A percentile compares a stretch with the other conserved stretches of the same genome.
These are phyloP conservation scores for Apiospora phragmitis DNA, from an alignment of 2,329 filamentous ascomycete genomes.

Conservation along the genomic window DNA sequence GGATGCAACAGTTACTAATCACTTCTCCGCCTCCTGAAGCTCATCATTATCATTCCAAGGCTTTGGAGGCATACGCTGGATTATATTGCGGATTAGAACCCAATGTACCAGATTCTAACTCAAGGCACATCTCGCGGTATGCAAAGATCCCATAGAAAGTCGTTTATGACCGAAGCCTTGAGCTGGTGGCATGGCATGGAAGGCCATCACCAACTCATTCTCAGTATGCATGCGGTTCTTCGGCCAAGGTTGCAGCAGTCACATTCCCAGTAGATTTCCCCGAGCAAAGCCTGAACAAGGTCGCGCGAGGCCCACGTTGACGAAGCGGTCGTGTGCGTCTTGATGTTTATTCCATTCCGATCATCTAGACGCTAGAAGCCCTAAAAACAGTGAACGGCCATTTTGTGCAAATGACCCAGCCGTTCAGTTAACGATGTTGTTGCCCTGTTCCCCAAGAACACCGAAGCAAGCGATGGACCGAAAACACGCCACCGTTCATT, in stretches of 20 bases:
- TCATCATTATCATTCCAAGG: neutral
- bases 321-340: conserved; percentile 22
- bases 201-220: neutral
- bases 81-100: neutral
- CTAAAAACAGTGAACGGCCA: conserved; percentile 30
- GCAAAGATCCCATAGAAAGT: neutral
- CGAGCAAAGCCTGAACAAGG: neutral
- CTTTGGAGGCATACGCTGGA: neutral
- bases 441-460: conserved; percentile 35
- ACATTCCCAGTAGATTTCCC: neutral
- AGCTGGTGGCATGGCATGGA: neutral
- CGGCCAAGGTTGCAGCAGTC: neutral
- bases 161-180: neutral
- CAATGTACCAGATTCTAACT: neutral
- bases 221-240: neutral
- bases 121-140: neutral
- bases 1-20: neutral
- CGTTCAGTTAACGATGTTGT: conserved; percentile 31
- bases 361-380: conserved; percentile 35
- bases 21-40: neutral
- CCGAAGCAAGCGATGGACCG: conserved; percentile 34
- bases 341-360: conserved; percentile 34
- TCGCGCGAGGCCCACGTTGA: neutral
- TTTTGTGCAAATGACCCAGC: conserved; percentile 26
- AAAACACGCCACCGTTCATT: conserved; percentile 29